Evolutionary conservation across 805 yeast species (phyloP).

Genomic region (Peterozyma xylosa): DNA sequence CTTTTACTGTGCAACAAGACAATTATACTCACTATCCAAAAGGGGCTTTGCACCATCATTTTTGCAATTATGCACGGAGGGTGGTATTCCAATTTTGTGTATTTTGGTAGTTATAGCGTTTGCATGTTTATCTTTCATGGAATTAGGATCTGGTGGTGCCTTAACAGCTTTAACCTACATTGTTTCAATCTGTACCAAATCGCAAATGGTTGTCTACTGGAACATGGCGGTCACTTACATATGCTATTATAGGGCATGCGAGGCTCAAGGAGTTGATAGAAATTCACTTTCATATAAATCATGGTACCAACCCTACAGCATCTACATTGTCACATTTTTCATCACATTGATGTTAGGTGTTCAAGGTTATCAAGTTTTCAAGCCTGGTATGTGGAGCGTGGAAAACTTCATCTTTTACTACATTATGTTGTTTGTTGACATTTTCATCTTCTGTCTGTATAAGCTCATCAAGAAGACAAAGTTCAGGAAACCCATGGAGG

Average conservation of each 20-base stretch:
- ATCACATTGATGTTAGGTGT: constrained; percentile 27
- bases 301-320: constrained; percentile 32
- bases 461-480: constrained; percentile 31
- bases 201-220: constrained; percentile 17
- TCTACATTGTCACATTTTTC: constrained; percentile 17
- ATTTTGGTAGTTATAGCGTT: constrained; percentile 45
- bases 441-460: constrained; percentile 25
- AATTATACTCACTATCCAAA: constrained; percentile 58
- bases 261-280: constrained; percentile 46
- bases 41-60: constrained; percentile 66
- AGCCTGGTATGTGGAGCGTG: constrained; percentile 28
- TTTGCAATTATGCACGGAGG: constrained; percentile 51
- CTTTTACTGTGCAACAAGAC: constrained; percentile 57
- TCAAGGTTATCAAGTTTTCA: constrained; percentile 32
- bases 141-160: constrained; percentile 24
- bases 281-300: constrained; percentile 36
- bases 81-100: constrained; percentile 65
- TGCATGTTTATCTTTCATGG: constrained; percentile 55
- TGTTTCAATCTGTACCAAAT: constrained; percentile 18
- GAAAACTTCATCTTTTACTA: constrained; percentile 36
- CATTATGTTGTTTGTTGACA: constrained; percentile 32
- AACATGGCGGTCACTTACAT: constrained; percentile 42
- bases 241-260: constrained; percentile 56
- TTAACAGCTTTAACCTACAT: constrained; percentile 12
- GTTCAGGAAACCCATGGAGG: constrained; percentile 21